Conservation (phyloP, 768 basidiomycete species). For the Galerina sulciceps region DNA sequence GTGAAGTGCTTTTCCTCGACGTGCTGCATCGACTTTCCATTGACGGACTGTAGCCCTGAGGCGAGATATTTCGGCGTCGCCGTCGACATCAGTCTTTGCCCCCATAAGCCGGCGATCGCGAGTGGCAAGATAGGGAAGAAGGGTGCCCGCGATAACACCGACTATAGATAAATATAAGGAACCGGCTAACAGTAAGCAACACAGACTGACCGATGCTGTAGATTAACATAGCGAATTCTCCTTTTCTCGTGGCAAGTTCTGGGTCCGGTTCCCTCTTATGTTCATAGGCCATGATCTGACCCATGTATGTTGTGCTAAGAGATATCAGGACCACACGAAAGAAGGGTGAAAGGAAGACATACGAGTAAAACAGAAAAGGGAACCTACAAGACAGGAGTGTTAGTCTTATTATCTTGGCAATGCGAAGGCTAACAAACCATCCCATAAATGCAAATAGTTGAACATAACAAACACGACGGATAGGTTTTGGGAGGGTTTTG, state of each 20-base stretch:
- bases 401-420: background rate
- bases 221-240: slow-evolving; percentile 87
- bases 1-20: slow-evolving; percentile 71
- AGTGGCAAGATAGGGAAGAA: slow-evolving; percentile 80
- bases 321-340: background rate
- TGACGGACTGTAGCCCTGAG: slow-evolving; percentile 72
- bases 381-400: slow-evolving; percentile 57
- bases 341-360: slow-evolving; percentile 25
- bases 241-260: slow-evolving; percentile 83
- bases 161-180: slow-evolving; percentile 49
- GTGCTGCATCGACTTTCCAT: slow-evolving; percentile 86
- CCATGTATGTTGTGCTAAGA: slow-evolving; percentile 88
- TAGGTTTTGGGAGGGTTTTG: slow-evolving; percentile 76
- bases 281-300: slow-evolving; percentile 91
- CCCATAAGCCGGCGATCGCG: slow-evolving; percentile 83
- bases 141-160: slow-evolving; percentile 79
- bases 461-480: slow-evolving; percentile 89
- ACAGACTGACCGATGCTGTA: slow-evolving; percentile 79
- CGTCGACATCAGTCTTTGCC: slow-evolving; percentile 71
- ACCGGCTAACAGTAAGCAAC: background rate
- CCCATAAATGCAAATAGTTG: slow-evolving; percentile 98
- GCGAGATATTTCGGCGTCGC: slow-evolving; percentile 73
- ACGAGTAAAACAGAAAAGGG: slow-evolving; percentile 94
- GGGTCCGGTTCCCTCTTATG: slow-evolving; percentile 72
- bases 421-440: slow-evolving; percentile 56